A percentile compares a stretch with the other conserved stretches of the same genome.
These are phyloP conservation scores for Trichoderma gracile DNA, from an alignment of 2,329 filamentous ascomycete genomes.

Conservation along the genomic window DNA sequence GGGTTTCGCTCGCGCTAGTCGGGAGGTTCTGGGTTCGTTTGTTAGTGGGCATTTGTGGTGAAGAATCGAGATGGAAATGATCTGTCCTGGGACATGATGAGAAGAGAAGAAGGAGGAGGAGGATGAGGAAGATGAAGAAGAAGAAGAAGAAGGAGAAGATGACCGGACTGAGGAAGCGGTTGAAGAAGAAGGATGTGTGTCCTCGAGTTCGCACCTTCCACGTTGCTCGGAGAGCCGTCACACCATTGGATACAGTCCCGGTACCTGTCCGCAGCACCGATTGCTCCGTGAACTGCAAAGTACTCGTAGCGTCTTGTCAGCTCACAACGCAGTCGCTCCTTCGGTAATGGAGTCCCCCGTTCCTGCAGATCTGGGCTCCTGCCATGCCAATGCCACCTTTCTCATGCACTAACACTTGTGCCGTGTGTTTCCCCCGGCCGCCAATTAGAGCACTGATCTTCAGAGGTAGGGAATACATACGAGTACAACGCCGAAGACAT, in stretches of 20 bases:
- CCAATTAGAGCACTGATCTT: no score
- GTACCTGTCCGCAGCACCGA: background rate
- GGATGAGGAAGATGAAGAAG: background rate
- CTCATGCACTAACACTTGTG: background rate
- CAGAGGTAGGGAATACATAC: no score
- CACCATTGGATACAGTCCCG: background rate
- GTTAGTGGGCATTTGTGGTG: background rate
- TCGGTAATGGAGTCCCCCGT: slow-evolving; percentile 11
- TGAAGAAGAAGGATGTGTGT: no score
- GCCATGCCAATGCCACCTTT: background rate
- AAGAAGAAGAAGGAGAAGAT: background rate
- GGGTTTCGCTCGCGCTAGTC: no score
- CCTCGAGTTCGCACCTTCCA: background rate
- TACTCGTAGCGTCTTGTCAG: background rate
- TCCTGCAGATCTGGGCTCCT: slow-evolving; percentile 8
- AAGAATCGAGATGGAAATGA: background rate
- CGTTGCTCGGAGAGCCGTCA: background rate
- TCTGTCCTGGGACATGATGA: background rate
- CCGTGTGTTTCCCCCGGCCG: no score
- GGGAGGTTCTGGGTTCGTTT: background rate
- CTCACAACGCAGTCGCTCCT: slow-evolving; percentile 6
- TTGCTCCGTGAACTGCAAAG: background rate
- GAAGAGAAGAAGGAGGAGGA: background rate
- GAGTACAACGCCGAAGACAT: no score
- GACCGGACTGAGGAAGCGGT: background rate